Evolutionary conservation across 139 green algal genomes (phyloP), one percentile per base, ranked within the genome.

Genomic region (Coelastrella sp.): DNA sequence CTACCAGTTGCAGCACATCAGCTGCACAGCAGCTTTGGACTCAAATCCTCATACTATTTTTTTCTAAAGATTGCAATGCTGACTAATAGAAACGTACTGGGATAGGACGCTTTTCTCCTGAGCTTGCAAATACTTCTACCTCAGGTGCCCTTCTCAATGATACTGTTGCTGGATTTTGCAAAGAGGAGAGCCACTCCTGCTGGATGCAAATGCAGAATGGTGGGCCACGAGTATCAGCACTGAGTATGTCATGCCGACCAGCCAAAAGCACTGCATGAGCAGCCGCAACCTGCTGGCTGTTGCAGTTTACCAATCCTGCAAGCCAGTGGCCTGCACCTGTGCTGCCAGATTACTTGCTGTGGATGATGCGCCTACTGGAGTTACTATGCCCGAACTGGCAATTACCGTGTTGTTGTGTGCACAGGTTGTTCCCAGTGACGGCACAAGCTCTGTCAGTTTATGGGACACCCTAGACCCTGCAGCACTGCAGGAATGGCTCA

Each of bases 401-500:
- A 22, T 4, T 5, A 17, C 63, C 15, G 63, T 22, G 12, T 72
- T 72, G 63, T 22, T 5, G 5, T 17, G 63, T 72, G 63, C 9
- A 58, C 86, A 96, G 92, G 80, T 96, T 6, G 73, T 95, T 9
- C 94, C 94, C 4, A 94, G 90, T 22, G 91, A 89, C 27, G 94
- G 94, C 7, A 60, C 63, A 7, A 90, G 58, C 7, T 93, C 79
- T 19, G 49, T 91, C 56, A 93, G 83, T 66, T 73, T 96, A 7
- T 96, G 95, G 95, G 95, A 96, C 79, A 91, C 90, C 5, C 68
- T 82, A 6, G 89, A 94, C 76, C 59, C 82, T 8, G 90, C 72
- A 15, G 70, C 80, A 0, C 84, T 96, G 80, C 87, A 93, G 81
- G 73, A 87, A 24, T 96, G 94, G 94, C 87, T 96, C 76, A 80